These are phyloP conservation scores for Stachybotrys echinatus DNA, from an alignment of 2,329 filamentous ascomycete genomes.

Conservation along the genomic window DNA sequence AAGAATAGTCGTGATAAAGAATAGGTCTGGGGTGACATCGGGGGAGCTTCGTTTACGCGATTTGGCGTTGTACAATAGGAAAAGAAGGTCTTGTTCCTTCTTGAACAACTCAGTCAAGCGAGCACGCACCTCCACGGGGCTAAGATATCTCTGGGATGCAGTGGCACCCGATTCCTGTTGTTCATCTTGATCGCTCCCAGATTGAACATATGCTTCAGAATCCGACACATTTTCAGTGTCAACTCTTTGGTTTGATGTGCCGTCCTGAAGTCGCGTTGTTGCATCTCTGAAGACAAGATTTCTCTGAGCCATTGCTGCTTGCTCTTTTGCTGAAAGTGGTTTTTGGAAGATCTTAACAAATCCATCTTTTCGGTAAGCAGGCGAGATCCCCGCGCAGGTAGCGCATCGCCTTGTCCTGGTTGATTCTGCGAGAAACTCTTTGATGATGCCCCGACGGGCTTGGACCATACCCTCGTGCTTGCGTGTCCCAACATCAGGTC, in stretches of 20 bases:
- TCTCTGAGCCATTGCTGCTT: slow-evolving; percentile 67
- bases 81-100: slow-evolving; percentile 78
- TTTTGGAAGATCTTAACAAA: slow-evolving; percentile 94
- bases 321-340: slow-evolving; percentile 67
- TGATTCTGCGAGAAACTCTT: slow-evolving; percentile 74
- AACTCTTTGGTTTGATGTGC: slow-evolving; percentile 62
- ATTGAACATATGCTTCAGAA: too few relatives aligned
- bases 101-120: slow-evolving; percentile 76
- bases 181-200: too few relatives aligned
- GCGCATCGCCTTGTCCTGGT: slow-evolving; percentile 65
- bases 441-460: slow-evolving; percentile 69
- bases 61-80: slow-evolving; percentile 78
- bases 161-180: too few relatives aligned
- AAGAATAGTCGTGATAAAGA: slow-evolving; percentile 81
- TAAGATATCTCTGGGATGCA: slow-evolving; percentile 66
- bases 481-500: too few relatives aligned
- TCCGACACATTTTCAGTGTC: too few relatives aligned
- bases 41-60: slow-evolving; percentile 51
- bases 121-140: slow-evolving; percentile 76
- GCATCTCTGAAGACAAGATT: slow-evolving; percentile 66
- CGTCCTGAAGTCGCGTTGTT: slow-evolving; percentile 41
- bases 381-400: slow-evolving; percentile 65
- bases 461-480: slow-evolving; percentile 84
- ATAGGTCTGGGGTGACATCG: slow-evolving; percentile 78
- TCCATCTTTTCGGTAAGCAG: slow-evolving; percentile 80